A percentile compares a stretch with the other conserved stretches of the same genome.
Conservation (phyloP, 805 yeast genomes). For the Wickerhamomyces sydowiorum region DNA sequence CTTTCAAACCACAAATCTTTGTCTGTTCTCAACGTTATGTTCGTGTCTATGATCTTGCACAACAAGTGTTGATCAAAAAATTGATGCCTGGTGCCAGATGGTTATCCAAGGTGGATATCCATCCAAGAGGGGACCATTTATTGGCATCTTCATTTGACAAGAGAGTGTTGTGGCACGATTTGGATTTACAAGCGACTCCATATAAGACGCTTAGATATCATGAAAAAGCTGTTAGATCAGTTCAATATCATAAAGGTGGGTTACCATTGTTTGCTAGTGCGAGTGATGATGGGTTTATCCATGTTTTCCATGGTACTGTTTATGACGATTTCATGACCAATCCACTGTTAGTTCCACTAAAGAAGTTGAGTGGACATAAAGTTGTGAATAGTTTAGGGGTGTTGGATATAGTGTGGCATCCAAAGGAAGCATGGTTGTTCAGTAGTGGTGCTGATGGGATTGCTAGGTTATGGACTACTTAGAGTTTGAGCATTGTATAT, state of each 20-base stretch:
- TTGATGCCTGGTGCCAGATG: conserved; percentile 94
- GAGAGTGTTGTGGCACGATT: conserved; percentile 95
- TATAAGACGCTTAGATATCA: conserved; percentile 95
- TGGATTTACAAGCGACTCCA: conserved; percentile 83
- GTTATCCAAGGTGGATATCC: conserved; percentile 87
- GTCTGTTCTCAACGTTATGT: conserved; percentile 93
- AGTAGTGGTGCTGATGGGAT: conserved; percentile 96
- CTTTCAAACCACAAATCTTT: conserved; percentile 87
- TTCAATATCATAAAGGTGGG: conserved; percentile 76
- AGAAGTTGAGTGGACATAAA: conserved; percentile 88
- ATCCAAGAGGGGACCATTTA: conserved; percentile 94
- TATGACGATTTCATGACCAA: conserved; percentile 94
- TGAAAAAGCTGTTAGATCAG: conserved; percentile 87
- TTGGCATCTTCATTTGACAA: conserved; percentile 91
- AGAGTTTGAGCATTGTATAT: conserved; percentile 5
- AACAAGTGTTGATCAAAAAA: conserved; percentile 78
- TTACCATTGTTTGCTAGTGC: conserved; percentile 92
- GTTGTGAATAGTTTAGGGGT: conserved; percentile 79
- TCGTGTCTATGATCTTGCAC: conserved; percentile 84
- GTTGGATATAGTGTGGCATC: conserved; percentile 89
- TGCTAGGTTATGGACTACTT: conserved; percentile 95
- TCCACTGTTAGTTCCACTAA: conserved; percentile 92
- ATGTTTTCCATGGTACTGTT: conserved; percentile 94
- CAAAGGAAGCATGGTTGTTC: conserved; percentile 96
- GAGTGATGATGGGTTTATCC: conserved; percentile 89